A percentile compares a stretch with the other conserved stretches of the same genome.
phyloP scores from a whole-genome alignment of 768 basidiomycete species.

The Gelatoporia subvermispora region DNA sequence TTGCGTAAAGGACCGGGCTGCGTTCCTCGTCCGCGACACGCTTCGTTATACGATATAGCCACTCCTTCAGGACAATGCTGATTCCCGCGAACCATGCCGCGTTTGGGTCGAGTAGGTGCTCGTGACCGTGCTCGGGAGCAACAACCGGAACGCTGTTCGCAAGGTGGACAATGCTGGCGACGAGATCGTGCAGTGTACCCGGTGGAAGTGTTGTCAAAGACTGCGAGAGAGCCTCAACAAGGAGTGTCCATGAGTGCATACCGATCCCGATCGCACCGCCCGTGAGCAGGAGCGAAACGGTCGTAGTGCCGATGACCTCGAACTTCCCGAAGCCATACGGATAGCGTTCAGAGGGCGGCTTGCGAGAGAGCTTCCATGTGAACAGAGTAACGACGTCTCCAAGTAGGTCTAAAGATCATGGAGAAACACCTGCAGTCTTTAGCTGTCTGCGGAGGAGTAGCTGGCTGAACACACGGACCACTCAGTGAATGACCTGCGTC shows the following conservation, averaged over 20 bases:
- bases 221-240: conserved; percentile 66
- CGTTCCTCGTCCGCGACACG: conserved; percentile 88
- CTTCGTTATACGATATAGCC: conserved; percentile 85
- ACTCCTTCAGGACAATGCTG: conserved; percentile 84
- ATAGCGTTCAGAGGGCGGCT: conserved; percentile 73
- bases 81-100: conserved; percentile 94
- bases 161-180: conserved; percentile 50
- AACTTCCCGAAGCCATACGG: conserved; percentile 93
- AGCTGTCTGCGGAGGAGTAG: not conserved
- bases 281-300: conserved; percentile 82
- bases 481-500: conserved; percentile 91
- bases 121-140: conserved; percentile 22
- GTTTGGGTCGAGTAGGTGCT: conserved; percentile 73
- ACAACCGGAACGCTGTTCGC: conserved; percentile 49
- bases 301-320: conserved; percentile 91
- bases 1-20: conserved; percentile 90
- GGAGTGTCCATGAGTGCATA: conserved; percentile 84
- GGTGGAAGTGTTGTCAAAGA: conserved; percentile 61
- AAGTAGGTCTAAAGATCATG: conserved; percentile 52
- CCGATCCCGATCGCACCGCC: conserved; percentile 82
- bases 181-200: conserved; percentile 58
- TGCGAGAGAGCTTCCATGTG: conserved; percentile 81
- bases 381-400: conserved; percentile 91
- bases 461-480: conserved; percentile 43
- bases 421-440: not conserved